Evolutionary conservation across 1,284 basidiomycete genomes (phyloP).

Genomic region (Melanopsichium pennsylvanicum): DNA sequence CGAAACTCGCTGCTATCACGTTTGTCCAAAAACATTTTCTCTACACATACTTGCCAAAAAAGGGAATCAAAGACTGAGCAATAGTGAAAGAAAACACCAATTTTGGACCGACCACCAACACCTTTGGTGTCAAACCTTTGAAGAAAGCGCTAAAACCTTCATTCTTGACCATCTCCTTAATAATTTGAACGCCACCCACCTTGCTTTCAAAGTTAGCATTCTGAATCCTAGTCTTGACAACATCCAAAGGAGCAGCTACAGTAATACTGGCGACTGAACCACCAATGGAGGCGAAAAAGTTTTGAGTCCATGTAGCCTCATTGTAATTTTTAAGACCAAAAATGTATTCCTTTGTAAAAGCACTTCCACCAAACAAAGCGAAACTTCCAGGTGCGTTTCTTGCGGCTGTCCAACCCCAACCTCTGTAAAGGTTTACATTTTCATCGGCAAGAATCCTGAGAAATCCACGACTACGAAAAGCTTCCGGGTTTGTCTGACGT

Average conservation of each 20-base stretch:
- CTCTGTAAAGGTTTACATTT: slow-evolving; percentile 86
- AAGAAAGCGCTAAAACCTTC: slow-evolving; percentile 90
- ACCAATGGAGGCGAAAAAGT: slow-evolving; percentile 78
- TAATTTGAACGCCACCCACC: slow-evolving; percentile 81
- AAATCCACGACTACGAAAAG: slow-evolving; percentile 73
- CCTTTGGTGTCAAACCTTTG: slow-evolving; percentile 83
- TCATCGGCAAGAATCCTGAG: slow-evolving; percentile 90
- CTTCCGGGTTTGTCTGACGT: slow-evolving; percentile 69
- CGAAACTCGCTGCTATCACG: too few relatives aligned
- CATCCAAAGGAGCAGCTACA: slow-evolving; percentile 93
- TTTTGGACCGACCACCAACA: slow-evolving; percentile 96
- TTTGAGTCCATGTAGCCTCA: slow-evolving; percentile 92
- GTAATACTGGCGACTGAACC: slow-evolving; percentile 95
- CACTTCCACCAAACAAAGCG: slow-evolving; percentile 90
- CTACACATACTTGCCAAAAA: slow-evolving; percentile 76
- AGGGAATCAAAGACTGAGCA: slow-evolving; percentile 92
- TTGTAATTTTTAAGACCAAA: slow-evolving; percentile 89
- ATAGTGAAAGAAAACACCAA: slow-evolving; percentile 97
- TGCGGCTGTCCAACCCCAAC: slow-evolving; percentile 99
- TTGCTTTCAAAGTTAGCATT: slow-evolving; percentile 96
- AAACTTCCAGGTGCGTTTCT: slow-evolving; percentile 96
- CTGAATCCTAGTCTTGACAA: slow-evolving; percentile 87
- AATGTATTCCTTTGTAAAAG: slow-evolving; percentile 90
- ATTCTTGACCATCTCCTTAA: slow-evolving; percentile 85
- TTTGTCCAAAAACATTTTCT: too few relatives aligned